Conservation (phyloP, 345 rosid genomes). For the Theobroma cacao region DNA sequence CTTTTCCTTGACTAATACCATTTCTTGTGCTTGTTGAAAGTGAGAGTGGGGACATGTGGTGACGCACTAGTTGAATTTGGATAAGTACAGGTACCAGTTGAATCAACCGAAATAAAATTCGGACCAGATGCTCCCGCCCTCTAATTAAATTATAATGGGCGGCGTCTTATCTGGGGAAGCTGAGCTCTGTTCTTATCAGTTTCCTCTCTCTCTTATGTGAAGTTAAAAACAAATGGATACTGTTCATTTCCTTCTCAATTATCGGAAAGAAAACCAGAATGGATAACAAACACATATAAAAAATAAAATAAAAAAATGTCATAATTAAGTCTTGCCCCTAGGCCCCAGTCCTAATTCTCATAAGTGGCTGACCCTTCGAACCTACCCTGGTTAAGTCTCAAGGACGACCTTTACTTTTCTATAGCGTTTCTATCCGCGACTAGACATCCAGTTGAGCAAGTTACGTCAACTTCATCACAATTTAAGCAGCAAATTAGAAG, state of each 20-base stretch:
- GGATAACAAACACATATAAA: no score
- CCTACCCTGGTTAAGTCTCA: neutral
- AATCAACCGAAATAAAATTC: neutral
- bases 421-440: neutral
- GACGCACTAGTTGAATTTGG: neutral
- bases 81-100: neutral
- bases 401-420: neutral
- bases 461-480: neutral
- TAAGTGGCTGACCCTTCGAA: neutral
- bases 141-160: neutral
- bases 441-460: neutral
- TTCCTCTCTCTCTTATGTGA: neutral
- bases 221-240: no score
- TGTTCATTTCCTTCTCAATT: no score
- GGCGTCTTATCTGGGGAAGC: neutral
- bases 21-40: neutral
- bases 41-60: neutral
- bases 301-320: no score
- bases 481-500: neutral
- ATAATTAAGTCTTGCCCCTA: neutral
- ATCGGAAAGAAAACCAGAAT: no score
- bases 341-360: neutral
- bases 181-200: neutral
- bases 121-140: neutral
- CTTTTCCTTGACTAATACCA: neutral